Evolutionary conservation across 1,139 yeast species (phyloP).

Genomic region (Williopsis jadinii): DNA sequence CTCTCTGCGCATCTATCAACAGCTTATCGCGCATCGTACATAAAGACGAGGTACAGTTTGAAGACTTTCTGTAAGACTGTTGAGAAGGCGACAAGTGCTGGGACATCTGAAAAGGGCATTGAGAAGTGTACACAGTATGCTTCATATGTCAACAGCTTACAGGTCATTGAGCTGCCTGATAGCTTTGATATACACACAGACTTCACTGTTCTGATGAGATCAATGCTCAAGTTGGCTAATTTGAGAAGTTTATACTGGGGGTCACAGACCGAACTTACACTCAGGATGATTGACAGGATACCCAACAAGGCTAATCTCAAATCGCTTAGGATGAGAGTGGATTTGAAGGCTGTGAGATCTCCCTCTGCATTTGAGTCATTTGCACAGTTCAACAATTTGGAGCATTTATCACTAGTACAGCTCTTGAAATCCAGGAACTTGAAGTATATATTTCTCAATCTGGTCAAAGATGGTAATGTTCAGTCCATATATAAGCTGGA

Average conservation of each 20-base stretch:
- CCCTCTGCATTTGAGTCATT: conserved; percentile 10
- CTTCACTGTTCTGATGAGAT: conserved; percentile 9
- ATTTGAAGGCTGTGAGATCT: conserved; percentile 11
- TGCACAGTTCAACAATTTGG: conserved; percentile 12
- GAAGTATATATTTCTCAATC: conserved; percentile 13
- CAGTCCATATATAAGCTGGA: conserved; percentile 1
- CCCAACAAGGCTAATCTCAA: conserved; percentile 15
- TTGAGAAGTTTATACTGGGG: conserved; percentile 19
- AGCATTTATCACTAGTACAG: conserved; percentile 18
- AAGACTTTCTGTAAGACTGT: conserved; percentile 12
- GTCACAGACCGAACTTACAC: conserved; percentile 14
- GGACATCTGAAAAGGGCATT: neutral
- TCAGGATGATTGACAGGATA: conserved; percentile 13
- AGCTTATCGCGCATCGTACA: conserved; percentile 9
- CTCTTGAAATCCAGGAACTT: conserved; percentile 16
- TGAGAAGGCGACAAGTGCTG: conserved; percentile 3
- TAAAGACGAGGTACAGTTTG: conserved; percentile 17
- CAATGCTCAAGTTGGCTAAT: conserved; percentile 10
- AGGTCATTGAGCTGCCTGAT: conserved; percentile 17
- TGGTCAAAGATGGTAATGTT: conserved; percentile 10
- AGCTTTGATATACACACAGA: conserved; percentile 17
- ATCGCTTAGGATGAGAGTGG: conserved; percentile 14
- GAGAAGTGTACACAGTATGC: conserved; percentile 5
- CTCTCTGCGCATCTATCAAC: conserved; percentile 1
- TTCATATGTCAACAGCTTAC: conserved; percentile 7